Evolutionary conservation across 139 green algal genomes (phyloP).

Genomic region (Picochlorum sp.): DNA sequence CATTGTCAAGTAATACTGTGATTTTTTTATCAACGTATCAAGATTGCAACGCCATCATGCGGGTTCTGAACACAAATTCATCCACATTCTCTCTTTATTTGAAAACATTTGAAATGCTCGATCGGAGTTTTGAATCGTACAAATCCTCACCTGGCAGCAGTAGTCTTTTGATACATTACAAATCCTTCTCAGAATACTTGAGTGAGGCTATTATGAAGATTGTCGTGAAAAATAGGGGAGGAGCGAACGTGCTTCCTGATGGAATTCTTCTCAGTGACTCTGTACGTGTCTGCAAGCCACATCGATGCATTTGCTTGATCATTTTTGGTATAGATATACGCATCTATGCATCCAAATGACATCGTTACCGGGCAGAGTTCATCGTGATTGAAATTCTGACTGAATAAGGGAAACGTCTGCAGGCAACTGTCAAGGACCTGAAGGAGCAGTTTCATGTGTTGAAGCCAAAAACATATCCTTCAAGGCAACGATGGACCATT

Average conservation of each 20-base stretch:
- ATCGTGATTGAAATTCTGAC: not conserved
- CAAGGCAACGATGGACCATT: conserved; percentile 68
- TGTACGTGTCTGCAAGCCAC: not conserved
- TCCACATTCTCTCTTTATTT: too few relatives aligned
- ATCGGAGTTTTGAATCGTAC: too few relatives aligned
- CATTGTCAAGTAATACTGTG: not conserved
- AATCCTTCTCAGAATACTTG: too few relatives aligned
- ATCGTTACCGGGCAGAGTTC: too few relatives aligned
- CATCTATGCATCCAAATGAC: too few relatives aligned
- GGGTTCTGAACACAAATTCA: too few relatives aligned
- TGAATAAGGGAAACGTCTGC: conserved; percentile 3
- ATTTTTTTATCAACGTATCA: too few relatives aligned
- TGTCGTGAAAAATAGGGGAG: conserved; percentile 13
- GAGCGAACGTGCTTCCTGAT: conserved; percentile 18
- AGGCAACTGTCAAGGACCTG: conserved; percentile 73
- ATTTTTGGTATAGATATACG: too few relatives aligned
- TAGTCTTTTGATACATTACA: too few relatives aligned
- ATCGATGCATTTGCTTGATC: not conserved
- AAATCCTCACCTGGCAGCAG: too few relatives aligned
- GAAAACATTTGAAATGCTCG: too few relatives aligned
- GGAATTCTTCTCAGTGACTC: conserved; percentile 10
- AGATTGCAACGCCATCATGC: too few relatives aligned
- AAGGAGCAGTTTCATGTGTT: conserved; percentile 58
- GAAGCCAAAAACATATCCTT: conserved; percentile 48
- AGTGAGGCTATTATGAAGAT: conserved; percentile 10